Conservation (phyloP, 768 basidiomycete species). For the Tricholoma sp. region DNA sequence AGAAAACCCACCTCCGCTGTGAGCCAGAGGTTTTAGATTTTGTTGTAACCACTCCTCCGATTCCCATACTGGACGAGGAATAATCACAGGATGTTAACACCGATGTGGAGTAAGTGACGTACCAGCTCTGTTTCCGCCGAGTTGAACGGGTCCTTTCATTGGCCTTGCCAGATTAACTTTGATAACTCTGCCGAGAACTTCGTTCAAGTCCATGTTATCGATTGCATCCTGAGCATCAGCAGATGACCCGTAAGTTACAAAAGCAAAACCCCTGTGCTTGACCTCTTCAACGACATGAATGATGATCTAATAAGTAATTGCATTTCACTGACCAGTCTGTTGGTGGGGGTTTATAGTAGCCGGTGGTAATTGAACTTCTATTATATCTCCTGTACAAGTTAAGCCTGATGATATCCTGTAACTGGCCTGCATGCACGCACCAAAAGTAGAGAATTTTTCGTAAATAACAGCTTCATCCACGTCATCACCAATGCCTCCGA, state of each 20-base stretch:
- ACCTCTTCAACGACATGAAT: conserved; percentile 37
- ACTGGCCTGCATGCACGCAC: conserved; percentile 35
- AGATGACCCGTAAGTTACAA: conserved; percentile 78
- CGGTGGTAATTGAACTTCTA: conserved; percentile 86
- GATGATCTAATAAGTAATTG: conserved; percentile 2
- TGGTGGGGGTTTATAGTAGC: conserved; percentile 67
- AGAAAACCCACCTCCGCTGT: conserved; percentile 59
- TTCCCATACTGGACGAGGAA: conserved; percentile 75
- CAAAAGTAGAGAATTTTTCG: conserved; percentile 83
- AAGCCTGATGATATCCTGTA: neutral
- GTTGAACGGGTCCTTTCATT: conserved; percentile 63
- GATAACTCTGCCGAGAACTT: conserved; percentile 68
- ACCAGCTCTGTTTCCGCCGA: conserved; percentile 75
- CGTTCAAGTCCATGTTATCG: conserved; percentile 98
- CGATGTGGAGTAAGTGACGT: conserved; percentile 22
- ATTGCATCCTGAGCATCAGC: conserved; percentile 94
- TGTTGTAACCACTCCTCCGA: conserved; percentile 90
- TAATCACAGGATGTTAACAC: neutral
- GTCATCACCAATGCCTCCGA: conserved; percentile 81
- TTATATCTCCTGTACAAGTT: conserved; percentile 68
- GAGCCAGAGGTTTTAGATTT: conserved; percentile 71
- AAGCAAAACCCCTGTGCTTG: conserved; percentile 93
- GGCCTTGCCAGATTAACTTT: conserved; percentile 86
- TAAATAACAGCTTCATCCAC: conserved; percentile 75
- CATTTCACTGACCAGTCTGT: conserved; percentile 44